A percentile compares a stretch with the other conserved stretches of the same genome.
Conservation (phyloP, 257 asterid species). For the Ilex aquifolium region DNA sequence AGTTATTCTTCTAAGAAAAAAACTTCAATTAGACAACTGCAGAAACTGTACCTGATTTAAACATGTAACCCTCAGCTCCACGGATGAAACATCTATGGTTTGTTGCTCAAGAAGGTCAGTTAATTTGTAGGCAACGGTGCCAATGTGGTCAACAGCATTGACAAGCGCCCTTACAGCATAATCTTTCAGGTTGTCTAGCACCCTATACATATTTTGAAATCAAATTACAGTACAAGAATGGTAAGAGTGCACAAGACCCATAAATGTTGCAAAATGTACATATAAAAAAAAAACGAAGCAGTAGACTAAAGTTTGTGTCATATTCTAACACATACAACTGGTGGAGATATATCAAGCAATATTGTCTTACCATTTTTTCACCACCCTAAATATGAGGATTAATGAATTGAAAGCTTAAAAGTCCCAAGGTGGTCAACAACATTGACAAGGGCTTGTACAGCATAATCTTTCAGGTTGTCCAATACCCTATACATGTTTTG, state of each 20-base stretch:
- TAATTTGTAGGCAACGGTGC: conserved; percentile 87
- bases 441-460: conserved; percentile 85
- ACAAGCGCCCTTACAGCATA: conserved; percentile 89
- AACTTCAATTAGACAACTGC: background rate
- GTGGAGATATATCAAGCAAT: no score
- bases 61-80: conserved; percentile 60
- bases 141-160: conserved; percentile 92
- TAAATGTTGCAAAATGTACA: no score
- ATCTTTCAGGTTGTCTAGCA: conserved; percentile 83
- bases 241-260: background rate
- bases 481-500: conserved; percentile 31
- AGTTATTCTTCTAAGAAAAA: background rate
- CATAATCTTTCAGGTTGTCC: conserved; percentile 87
- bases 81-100: conserved; percentile 55
- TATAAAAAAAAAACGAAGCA: no score
- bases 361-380: no score
- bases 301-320: no score
- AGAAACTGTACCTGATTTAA: conserved; percentile 54
- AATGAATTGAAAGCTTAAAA: no score
- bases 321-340: no score
- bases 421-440: conserved; percentile 96
- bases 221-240: conserved; percentile 3
- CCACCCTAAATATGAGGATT: no score
- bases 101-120: conserved; percentile 82
- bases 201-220: conserved; percentile 39